These are phyloP conservation scores for Sporothrix mexicana DNA, from an alignment of 2,329 filamentous ascomycete genomes.

Conservation along the genomic window DNA sequence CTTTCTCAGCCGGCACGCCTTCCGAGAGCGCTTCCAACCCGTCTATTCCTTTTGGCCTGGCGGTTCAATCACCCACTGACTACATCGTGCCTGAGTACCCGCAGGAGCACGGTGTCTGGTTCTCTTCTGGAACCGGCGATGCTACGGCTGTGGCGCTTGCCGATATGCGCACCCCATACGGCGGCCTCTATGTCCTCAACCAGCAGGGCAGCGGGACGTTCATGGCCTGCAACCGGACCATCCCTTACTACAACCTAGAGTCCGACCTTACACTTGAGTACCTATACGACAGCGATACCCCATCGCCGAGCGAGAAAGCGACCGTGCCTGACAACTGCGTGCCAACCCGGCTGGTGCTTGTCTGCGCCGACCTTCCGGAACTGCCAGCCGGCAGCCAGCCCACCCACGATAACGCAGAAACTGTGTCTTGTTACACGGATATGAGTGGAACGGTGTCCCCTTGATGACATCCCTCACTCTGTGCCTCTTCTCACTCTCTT, in stretches of 20 bases:
- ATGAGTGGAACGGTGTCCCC: neutral
- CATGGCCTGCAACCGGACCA: constrained; percentile 51
- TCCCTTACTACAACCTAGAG: constrained; percentile 49
- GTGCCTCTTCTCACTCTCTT: neutral
- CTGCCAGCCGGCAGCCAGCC: constrained; percentile 46
- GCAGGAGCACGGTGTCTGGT: constrained; percentile 7
- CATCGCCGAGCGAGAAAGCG: constrained; percentile 31
- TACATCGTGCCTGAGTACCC: constrained; percentile 23
- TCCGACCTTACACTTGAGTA: constrained; percentile 51
- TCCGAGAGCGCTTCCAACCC: constrained; percentile 38
- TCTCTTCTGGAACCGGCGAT: constrained; percentile 40
- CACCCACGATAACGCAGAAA: constrained; percentile 50
- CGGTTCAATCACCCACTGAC: constrained; percentile 40
- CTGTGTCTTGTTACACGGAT: constrained; percentile 49
- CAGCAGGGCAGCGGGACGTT: constrained; percentile 43
- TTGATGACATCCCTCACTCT: too few species aligned
- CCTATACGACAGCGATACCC: constrained; percentile 40
- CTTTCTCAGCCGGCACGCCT: neutral
- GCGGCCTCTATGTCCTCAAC: constrained; percentile 37
- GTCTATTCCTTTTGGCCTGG: constrained; percentile 49
- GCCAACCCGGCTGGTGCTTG: constrained; percentile 51
- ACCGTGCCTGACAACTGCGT: constrained; percentile 50
- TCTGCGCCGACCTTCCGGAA: constrained; percentile 48
- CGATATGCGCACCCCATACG: constrained; percentile 45
- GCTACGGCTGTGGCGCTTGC: constrained; percentile 30